Conservation (phyloP, 345 rosid species). For the Trapa bicornis region DNA sequence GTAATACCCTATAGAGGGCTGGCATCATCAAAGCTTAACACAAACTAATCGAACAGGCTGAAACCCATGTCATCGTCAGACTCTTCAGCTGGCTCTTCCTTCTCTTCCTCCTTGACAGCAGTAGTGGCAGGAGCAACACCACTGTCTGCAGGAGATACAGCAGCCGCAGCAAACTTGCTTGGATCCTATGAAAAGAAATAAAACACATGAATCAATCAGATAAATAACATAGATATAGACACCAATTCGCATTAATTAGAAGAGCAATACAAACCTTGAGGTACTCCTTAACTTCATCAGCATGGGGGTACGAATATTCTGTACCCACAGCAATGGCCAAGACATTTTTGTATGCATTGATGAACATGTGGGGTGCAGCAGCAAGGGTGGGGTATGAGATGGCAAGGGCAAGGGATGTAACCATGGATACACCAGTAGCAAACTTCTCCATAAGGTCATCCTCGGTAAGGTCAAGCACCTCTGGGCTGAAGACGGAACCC, state of each 20-base stretch:
- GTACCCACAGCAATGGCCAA: conserved; percentile 60
- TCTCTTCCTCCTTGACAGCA: conserved; percentile 56
- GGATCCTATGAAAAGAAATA: conserved; percentile 40
- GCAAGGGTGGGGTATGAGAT: conserved; percentile 76
- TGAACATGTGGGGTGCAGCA: conserved; percentile 87
- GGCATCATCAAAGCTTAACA: neutral
- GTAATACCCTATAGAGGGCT: too few relatives aligned
- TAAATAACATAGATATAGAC: neutral
- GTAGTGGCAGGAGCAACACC: conserved; percentile 24
- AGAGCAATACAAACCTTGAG: conserved; percentile 31
- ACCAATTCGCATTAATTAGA: neutral
- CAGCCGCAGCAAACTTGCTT: conserved; percentile 55
- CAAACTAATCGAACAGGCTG: conserved; percentile 50
- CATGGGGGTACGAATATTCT: conserved; percentile 64
- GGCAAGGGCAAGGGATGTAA: conserved; percentile 55
- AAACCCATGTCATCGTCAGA: conserved; percentile 93
- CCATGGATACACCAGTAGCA: conserved; percentile 62
- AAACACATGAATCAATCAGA: neutral
- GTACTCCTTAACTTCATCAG: conserved; percentile 79
- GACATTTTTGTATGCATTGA: conserved; percentile 81
- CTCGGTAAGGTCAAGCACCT: conserved; percentile 75
- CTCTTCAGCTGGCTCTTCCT: conserved; percentile 66
- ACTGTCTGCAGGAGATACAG: conserved; percentile 21
- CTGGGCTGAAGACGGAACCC: conserved; percentile 85
- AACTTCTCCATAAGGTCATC: conserved; percentile 73